Evolutionary conservation across 2,329 filamentous ascomycete species (phyloP), one percentile per base, ranked within the genome.

Genomic region (Graphilbum ipis-grandicollis): DNA sequence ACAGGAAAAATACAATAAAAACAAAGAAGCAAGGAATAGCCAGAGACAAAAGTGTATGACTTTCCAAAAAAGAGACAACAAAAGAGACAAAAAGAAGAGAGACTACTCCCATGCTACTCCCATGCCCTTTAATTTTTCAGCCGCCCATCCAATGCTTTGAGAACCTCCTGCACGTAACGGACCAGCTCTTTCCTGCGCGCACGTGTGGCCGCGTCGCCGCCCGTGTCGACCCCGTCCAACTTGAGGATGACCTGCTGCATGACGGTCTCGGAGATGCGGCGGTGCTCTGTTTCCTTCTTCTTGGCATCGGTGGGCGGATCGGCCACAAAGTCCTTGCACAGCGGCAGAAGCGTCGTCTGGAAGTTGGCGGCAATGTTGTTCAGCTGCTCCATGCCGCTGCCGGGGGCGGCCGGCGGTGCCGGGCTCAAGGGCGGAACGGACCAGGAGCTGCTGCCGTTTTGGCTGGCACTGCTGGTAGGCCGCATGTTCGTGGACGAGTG

Each of bases 171-270:
- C 4, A 79, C 75, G 44, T 78, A 66, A 47, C 63, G 71, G n/a
- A 88, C 78, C 35, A 86, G 55, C 40, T 75, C 77, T 58, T 80
- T 86, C 49, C 82, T 62, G 52, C 62, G 69, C 12, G 64, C 56
- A 43, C 80, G 65, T 19, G 79, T 72, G 12, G 76, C 72, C 9
- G 60, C 53, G 44, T 81, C 71, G 5, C 79, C 79, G 34, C 78
- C 75, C 0, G 75, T 76, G 46, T 88, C 79, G 3, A 88, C 71
- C 18, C 68, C 75, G 51, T 90, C 82, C 29, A 84, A 55, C 57
- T 86, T 88, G 44, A 90, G 57, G 28, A 88, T 50, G 3, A 85
- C 71, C 47, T 85, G 78, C 43, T 77, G 72, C 62, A 90, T 63
- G 29, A 85, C 68, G 5, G 76, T 81, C 60, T 90, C 82, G 4